phyloP scores from a whole-genome alignment of 371 early-diverging fungal species.

The Coemansia sp. region DNA sequence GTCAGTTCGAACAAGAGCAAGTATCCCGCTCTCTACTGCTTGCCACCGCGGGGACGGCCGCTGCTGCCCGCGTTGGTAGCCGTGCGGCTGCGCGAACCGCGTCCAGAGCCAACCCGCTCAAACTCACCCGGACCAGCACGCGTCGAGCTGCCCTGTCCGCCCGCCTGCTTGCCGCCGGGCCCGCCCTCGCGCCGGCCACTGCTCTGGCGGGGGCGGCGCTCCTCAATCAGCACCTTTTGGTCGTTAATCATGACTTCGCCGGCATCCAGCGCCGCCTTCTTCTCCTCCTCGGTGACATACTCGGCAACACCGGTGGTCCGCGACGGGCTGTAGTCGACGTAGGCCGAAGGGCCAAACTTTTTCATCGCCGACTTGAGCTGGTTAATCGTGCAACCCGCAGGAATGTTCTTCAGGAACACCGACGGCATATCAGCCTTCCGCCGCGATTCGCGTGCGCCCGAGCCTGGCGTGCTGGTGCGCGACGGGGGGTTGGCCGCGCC shows the following conservation, averaged over 20 bases:
- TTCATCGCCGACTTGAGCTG: constrained; percentile 40
- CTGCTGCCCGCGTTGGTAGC: constrained; percentile 11
- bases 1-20: not conserved
- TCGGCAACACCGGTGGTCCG: constrained; percentile 62
- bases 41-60: constrained; percentile 22
- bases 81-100: constrained; percentile 42
- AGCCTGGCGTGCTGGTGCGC: constrained; percentile 38
- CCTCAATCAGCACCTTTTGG: constrained; percentile 53
- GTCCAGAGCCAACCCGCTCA: constrained; percentile 40
- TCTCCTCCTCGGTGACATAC: constrained; percentile 55
- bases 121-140: constrained; percentile 39
- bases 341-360: constrained; percentile 31
- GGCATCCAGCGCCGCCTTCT: constrained; percentile 55
- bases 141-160: constrained; percentile 5
- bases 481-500: constrained; percentile 33
- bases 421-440: constrained; percentile 43
- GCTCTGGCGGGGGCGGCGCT: constrained; percentile 49
- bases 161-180: constrained; percentile 20
- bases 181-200: constrained; percentile 36
- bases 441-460: constrained; percentile 52
- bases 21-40: constrained; percentile 16
- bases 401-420: constrained; percentile 48
- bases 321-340: constrained; percentile 41
- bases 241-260: constrained; percentile 53
- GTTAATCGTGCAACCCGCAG: constrained; percentile 26